Conservation (phyloP, 2,329 filamentous ascomycete species). For the Aspergillus transmontanensis region DNA sequence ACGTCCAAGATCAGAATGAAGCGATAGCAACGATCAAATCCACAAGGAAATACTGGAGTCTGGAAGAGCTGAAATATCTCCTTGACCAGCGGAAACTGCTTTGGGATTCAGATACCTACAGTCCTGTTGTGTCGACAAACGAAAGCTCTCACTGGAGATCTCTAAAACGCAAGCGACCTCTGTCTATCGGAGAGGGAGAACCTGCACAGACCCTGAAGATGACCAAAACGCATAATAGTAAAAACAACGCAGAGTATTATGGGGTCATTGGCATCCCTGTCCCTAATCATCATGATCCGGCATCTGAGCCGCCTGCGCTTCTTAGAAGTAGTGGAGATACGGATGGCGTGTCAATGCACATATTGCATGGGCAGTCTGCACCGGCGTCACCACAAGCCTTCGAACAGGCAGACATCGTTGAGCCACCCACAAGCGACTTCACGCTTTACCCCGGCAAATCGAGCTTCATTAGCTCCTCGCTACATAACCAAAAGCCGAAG, state of each 20-base stretch:
- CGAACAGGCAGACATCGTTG: background rate
- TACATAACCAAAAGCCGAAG: background rate
- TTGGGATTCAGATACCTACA: conserved; percentile 12
- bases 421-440: background rate
- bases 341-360: background rate
- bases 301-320: background rate
- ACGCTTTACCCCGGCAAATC: background rate
- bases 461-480: background rate
- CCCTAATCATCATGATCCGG: background rate
- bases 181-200: background rate
- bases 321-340: background rate
- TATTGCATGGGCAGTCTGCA: background rate
- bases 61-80: conserved; percentile 27
- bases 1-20: background rate
- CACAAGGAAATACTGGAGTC: conserved; percentile 20
- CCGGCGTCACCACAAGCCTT: background rate
- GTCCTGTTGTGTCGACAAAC: background rate
- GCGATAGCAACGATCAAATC: background rate
- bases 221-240: background rate
- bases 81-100: conserved; percentile 20
- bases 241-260: background rate
- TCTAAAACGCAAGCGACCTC: conserved; percentile 8
- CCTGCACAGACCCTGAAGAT: too few relatives aligned
- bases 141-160: conserved; percentile 1
- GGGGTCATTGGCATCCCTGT: background rate